These are phyloP conservation scores for Pisolithus marmoratus DNA, from an alignment of 768 basidiomycete species.

Conservation along the genomic window DNA sequence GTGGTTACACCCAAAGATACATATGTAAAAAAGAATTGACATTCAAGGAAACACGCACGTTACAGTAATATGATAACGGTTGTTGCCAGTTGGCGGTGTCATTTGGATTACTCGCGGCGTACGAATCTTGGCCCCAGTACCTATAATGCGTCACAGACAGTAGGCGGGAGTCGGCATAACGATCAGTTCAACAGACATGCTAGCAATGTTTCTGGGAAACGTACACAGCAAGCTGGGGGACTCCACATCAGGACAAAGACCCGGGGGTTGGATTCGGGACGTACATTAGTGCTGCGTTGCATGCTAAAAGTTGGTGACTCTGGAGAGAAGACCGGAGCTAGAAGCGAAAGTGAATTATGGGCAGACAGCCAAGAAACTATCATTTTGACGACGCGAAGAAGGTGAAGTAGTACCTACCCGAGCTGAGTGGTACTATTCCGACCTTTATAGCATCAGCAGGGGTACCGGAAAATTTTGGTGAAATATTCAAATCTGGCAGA, in stretches of 20 bases:
- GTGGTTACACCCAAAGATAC: neutral
- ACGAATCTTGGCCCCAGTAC: conserved; percentile 36
- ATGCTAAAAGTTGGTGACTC: neutral
- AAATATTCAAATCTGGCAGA: too few species aligned
- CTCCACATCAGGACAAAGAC: neutral
- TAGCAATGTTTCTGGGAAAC: neutral
- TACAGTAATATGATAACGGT: conserved; percentile 28
- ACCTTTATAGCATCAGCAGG: too few species aligned
- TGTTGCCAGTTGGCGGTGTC: conserved; percentile 30
- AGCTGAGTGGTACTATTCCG: too few species aligned
- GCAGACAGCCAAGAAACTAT: too few species aligned
- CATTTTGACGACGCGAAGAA: too few species aligned
- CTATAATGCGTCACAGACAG: conserved; percentile 4
- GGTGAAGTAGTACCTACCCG: too few species aligned
- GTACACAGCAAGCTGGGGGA: neutral
- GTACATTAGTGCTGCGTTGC: neutral
- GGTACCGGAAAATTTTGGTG: too few species aligned
- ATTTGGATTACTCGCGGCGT: conserved; percentile 25
- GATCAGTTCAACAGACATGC: neutral
- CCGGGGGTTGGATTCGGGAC: neutral
- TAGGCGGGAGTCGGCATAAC: too few species aligned
- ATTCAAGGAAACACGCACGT: conserved; percentile 7
- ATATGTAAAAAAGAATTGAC: neutral
- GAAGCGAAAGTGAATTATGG: too few species aligned
- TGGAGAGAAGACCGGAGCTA: neutral